Evolutionary conservation across 2,329 filamentous ascomycete species (phyloP).

Genomic region (Aspergillus udagawae): DNA sequence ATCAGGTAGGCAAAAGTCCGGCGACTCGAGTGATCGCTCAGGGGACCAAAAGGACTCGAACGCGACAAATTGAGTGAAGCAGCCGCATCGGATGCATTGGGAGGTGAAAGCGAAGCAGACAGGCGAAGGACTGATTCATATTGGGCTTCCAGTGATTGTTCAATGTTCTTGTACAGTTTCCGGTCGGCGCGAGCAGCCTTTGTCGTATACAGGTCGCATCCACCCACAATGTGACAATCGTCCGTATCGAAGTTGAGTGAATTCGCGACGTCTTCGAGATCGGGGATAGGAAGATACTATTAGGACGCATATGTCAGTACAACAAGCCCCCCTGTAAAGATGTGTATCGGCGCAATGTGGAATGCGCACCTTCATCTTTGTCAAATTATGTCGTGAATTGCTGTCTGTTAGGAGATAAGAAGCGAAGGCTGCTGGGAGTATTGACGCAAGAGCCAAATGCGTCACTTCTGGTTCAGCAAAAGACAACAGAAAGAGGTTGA

Average conservation of each 20-base stretch:
- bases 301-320: slow-evolving; percentile 15
- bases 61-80: slow-evolving; percentile 69
- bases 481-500: background rate
- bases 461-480: background rate
- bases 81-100: slow-evolving; percentile 68
- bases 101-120: slow-evolving; percentile 81
- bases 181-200: slow-evolving; percentile 94
- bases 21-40: slow-evolving; percentile 82
- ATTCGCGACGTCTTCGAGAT: slow-evolving; percentile 87
- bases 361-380: slow-evolving; percentile 18
- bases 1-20: slow-evolving; percentile 95
- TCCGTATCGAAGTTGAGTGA: slow-evolving; percentile 94
- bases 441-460: background rate
- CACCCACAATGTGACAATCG: slow-evolving; percentile 86
- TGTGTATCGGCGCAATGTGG: background rate
- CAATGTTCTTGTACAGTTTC: slow-evolving; percentile 95
- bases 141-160: slow-evolving; percentile 83
- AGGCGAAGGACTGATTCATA: slow-evolving; percentile 84
- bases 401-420: background rate
- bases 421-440: background rate
- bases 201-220: slow-evolving; percentile 95
- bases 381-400: slow-evolving; percentile 5
- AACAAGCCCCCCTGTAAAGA: background rate
- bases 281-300: slow-evolving; percentile 85
- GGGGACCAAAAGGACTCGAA: slow-evolving; percentile 84